Base-by-base conservation (phyloP, 129 eudicot species). In the Ambrosia artemisiifolia region DNA sequence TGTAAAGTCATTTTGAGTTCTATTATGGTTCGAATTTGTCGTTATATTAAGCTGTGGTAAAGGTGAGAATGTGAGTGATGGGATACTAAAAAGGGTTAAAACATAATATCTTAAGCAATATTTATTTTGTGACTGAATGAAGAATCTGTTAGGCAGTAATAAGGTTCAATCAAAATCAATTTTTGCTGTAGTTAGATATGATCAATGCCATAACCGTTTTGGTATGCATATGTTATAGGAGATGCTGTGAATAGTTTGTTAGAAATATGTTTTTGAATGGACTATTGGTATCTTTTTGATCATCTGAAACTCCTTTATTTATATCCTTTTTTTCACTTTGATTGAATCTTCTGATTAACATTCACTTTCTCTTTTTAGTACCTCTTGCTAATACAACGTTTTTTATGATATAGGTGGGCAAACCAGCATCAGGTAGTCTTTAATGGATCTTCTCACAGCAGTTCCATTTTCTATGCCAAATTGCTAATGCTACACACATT, bases 351-450 rank as follows among this genome's bases (percentile, higher is more conserved):
- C 34, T 55, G 24, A 32, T 54, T 54, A 32, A 54, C 35, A 46
- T 14, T 10, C 62, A 24, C 44, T 40, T 36, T 9, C 34, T 49
- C 61, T 75, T 6, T 48, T 70, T 83, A 28, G 64, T 75, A 57
- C 16, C 10, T 16, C 28, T 24, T 38, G 64, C 70, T 65, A 36
- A 73, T 49, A n/a, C 70, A 71, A 35, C 67, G 11, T 56, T 64
- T 32, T 49, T 59, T 73, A 36, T 84, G 72, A 34, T 68, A 53
- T 95, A 93, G 98, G 98, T 85, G 98, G 98, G 55, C 98, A 93
- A 83, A 93, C 98, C 32, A 93, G 98, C 81, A 93, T 93, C 86
- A 87, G 98, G 98, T 93, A 90, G 48, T 67, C 72, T 66, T 77
- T 50, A 32, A 47, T 84, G 36, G 63, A 6, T 71, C 36, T 50